Evolutionary conservation across 768 basidiomycete genomes (phyloP).

Genomic region (Tephrocybe sp.): DNA sequence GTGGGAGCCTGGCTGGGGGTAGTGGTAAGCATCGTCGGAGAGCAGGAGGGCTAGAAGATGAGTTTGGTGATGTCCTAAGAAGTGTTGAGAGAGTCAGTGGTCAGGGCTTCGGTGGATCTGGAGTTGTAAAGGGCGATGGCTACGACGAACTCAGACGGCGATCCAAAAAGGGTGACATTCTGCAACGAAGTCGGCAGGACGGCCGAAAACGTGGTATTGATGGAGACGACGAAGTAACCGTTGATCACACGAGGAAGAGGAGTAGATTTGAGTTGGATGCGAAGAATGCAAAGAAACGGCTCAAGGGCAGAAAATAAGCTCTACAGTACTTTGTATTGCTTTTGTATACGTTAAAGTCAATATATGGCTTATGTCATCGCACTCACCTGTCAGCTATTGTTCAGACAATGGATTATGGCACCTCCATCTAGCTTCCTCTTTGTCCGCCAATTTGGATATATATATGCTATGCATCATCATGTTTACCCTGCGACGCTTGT

Average conservation of each 20-base stretch:
- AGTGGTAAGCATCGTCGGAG: constrained; percentile 50
- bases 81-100: constrained; percentile 50
- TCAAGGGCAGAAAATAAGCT: constrained; percentile 12
- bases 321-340: too few relatives aligned
- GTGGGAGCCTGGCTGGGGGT: constrained; percentile 52
- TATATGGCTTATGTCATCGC: too few relatives aligned
- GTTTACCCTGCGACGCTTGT: too few relatives aligned
- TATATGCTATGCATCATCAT: too few relatives aligned
- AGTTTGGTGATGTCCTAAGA: constrained; percentile 77
- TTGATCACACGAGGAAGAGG: constrained; percentile 34
- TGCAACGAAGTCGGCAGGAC: constrained; percentile 53
- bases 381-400: too few relatives aligned
- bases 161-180: constrained; percentile 58
- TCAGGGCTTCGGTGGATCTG: constrained; percentile 22
- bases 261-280: constrained; percentile 49
- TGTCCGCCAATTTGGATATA: too few relatives aligned
- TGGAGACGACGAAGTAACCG: constrained; percentile 22
- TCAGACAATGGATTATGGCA: too few relatives aligned
- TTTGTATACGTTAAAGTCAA: too few relatives aligned
- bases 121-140: constrained; percentile 54
- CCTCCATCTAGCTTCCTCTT: too few relatives aligned
- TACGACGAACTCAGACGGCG: constrained; percentile 77
- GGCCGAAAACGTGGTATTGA: constrained; percentile 24
- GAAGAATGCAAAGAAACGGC: constrained; percentile 38
- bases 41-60: constrained; percentile 76